A percentile compares a stretch with the other conserved stretches of the same genome.
Evolutionary conservation across 2,329 filamentous ascomycete species (phyloP).

Genomic region (Sphaerulina populicola): DNA sequence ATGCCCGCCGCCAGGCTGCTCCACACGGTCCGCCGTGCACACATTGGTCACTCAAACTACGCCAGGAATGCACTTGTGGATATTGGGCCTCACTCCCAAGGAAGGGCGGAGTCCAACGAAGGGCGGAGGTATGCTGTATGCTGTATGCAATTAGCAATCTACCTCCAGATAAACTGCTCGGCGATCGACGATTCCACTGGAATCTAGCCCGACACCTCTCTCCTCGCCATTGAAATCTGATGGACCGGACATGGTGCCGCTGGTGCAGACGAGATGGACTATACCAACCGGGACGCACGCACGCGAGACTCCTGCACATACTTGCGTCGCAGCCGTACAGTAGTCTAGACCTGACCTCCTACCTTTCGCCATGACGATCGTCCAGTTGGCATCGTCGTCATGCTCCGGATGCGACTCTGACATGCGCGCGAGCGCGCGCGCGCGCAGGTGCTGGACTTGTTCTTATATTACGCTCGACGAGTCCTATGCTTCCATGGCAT

Average conservation of each 20-base stretch:
- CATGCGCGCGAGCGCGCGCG: neutral
- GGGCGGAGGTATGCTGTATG: too few relatives aligned
- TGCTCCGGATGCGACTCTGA: neutral
- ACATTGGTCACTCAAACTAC: neutral
- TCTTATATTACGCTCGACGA: neutral
- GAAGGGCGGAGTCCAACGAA: too few relatives aligned
- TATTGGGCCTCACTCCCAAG: neutral
- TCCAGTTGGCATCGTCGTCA: neutral
- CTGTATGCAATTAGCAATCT: neutral
- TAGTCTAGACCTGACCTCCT: constrained; percentile 4
- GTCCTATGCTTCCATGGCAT: neutral
- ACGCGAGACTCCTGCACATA: constrained; percentile 2
- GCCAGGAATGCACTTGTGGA: neutral
- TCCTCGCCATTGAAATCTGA: constrained; percentile 1
- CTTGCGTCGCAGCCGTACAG: constrained; percentile 2
- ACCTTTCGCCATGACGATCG: constrained; percentile 1
- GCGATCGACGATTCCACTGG: constrained; percentile 3
- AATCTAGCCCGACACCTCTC: too few relatives aligned
- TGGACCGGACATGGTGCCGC: constrained; percentile 5
- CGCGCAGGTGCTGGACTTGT: too few relatives aligned
- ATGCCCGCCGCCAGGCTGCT: neutral
- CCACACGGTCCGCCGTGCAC: neutral
- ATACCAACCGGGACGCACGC: constrained; percentile 1
- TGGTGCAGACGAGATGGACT: constrained; percentile 2
- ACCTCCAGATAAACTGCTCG: neutral